Evolutionary conservation across 164 flowering plant genomes (phyloP).

Genomic region (Santalum album): DNA sequence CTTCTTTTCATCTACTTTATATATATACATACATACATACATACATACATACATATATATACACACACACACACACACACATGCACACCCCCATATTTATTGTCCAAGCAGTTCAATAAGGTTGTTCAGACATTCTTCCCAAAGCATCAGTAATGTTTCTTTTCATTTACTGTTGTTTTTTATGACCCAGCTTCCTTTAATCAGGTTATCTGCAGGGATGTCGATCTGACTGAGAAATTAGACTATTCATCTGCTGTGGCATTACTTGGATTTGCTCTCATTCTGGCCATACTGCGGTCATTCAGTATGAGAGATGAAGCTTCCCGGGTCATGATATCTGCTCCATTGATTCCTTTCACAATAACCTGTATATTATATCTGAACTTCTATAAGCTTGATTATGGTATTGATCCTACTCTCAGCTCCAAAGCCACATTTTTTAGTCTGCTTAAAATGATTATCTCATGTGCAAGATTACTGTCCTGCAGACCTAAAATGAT

Average conservation of each 20-base stretch:
- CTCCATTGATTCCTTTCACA: conserved; percentile 72
- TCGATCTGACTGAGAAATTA: conserved; percentile 71
- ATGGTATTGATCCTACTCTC: conserved; percentile 33
- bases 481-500: too few species aligned
- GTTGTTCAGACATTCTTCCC: background rate
- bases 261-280: conserved; percentile 56
- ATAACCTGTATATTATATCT: conserved; percentile 83
- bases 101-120: too few species aligned
- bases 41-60: too few species aligned
- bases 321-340: conserved; percentile 77
- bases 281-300: conserved; percentile 51
- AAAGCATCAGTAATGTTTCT: too few species aligned
- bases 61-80: too few species aligned
- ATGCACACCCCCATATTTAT: too few species aligned
- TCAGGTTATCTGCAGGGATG: conserved; percentile 49
- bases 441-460: too few species aligned
- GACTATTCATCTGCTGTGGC: conserved; percentile 80
- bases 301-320: conserved; percentile 72
- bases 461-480: too few species aligned
- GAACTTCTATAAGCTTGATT: conserved; percentile 65
- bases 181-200: background rate
- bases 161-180: background rate
- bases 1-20: background rate
- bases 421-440: too few species aligned
- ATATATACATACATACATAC: background rate